These are phyloP conservation scores for Teunomyces gatunensis DNA, from an alignment of 805 yeast species.

Conservation along the genomic window DNA sequence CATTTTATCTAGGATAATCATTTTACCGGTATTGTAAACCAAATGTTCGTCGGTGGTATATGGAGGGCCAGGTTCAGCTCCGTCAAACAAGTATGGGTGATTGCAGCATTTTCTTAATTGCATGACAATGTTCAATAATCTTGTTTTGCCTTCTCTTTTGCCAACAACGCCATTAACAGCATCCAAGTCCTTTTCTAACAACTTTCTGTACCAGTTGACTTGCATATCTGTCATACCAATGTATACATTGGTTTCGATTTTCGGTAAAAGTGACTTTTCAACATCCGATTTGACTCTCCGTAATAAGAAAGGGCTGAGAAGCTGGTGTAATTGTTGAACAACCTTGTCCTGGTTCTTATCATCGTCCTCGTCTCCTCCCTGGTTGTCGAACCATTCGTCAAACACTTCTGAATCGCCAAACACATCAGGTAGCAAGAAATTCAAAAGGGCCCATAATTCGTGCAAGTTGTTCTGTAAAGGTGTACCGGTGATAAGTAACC, in stretches of 20 bases:
- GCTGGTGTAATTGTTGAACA: slow-evolving; percentile 84
- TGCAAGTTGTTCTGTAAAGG: slow-evolving; percentile 94
- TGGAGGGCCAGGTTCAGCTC: slow-evolving; percentile 99
- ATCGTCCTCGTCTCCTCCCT: slow-evolving; percentile 34
- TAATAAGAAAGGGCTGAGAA: slow-evolving; percentile 80
- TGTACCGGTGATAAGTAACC: slow-evolving; percentile 91
- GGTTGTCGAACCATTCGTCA: slow-evolving; percentile 85
- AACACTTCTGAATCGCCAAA: slow-evolving; percentile 88
- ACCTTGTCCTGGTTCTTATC: slow-evolving; percentile 64
- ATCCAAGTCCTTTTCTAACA: slow-evolving; percentile 89
- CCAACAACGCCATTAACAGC: slow-evolving; percentile 97
- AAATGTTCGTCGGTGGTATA: slow-evolving; percentile 94
- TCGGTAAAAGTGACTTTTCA: slow-evolving; percentile 85
- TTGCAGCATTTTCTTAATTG: slow-evolving; percentile 95
- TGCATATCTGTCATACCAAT: slow-evolving; percentile 97
- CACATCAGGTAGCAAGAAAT: slow-evolving; percentile 89
- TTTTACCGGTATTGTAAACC: slow-evolving; percentile 85
- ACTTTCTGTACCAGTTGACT: slow-evolving; percentile 81
- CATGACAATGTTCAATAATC: slow-evolving; percentile 92
- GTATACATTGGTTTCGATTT: slow-evolving; percentile 84
- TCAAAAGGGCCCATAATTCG: slow-evolving; percentile 93
- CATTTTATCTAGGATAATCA: slow-evolving; percentile 83
- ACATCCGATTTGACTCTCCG: slow-evolving; percentile 93
- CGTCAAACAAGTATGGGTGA: slow-evolving; percentile 95
- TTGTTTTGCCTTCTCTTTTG: slow-evolving; percentile 87